Conservation (phyloP, 2,329 filamentous ascomycete genomes). For the Hymenoscyphus fraxineus region DNA sequence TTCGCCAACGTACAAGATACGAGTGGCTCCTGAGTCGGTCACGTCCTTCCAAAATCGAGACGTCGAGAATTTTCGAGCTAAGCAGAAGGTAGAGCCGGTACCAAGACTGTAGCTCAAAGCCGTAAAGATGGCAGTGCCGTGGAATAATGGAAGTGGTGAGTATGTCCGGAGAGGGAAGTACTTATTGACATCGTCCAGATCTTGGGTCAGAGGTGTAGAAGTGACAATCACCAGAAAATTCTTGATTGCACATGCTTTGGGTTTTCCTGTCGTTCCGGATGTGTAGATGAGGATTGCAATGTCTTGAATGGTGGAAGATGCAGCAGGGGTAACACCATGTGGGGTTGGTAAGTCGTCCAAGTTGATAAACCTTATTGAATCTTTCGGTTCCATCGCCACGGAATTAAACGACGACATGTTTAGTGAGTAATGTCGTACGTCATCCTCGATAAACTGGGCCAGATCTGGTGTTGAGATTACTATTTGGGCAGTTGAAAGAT, state of each 20-base stretch:
- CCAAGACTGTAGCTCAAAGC: conserved; percentile 41
- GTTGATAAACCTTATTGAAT: conserved; percentile 15
- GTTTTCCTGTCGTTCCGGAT: conserved; percentile 45
- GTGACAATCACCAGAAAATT: conserved; percentile 38
- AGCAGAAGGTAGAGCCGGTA: conserved; percentile 40
- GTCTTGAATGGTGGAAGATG: conserved; percentile 37
- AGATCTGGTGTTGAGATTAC: conserved; percentile 45
- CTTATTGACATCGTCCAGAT: conserved; percentile 37
- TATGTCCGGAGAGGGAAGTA: conserved; percentile 45
- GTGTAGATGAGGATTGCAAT: conserved; percentile 43
- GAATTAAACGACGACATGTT: conserved; percentile 38
- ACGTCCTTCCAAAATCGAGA: conserved; percentile 45
- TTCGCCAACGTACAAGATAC: conserved; percentile 47
- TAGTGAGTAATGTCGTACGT: conserved; percentile 37
- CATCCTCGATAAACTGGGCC: conserved; percentile 32
- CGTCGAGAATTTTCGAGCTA: conserved; percentile 44
- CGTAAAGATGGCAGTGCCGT: conserved; percentile 45
- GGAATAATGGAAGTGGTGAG: conserved; percentile 46
- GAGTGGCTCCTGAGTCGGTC: conserved; percentile 40
- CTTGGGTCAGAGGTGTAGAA: conserved; percentile 37
- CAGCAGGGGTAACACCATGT: conserved; percentile 22
- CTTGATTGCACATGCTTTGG: conserved; percentile 43
- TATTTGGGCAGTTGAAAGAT: conserved; percentile 39
- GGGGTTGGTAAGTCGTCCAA: conserved; percentile 18
- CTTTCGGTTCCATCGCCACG: conserved; percentile 8